Base-by-base conservation (phyloP, 2,329 filamentous ascomycete genomes). In the Neonectria coccinea region DNA sequence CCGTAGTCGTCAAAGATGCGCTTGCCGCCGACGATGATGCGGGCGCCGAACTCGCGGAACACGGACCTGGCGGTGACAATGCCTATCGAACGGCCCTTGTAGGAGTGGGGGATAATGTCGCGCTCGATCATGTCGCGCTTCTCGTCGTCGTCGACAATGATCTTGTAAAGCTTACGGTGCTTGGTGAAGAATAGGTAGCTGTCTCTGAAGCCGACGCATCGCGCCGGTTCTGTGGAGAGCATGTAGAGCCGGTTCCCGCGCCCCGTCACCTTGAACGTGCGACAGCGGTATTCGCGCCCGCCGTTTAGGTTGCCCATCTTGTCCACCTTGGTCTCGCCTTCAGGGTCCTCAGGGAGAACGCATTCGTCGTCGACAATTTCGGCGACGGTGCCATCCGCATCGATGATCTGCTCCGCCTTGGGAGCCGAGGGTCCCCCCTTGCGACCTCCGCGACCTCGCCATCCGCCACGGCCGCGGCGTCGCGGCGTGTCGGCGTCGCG, bases 171-270 rank as follows among this genome's bases (percentile, higher is more conserved):
- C 74, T 94, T 91, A 77, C 92, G 92, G 80, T 99, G 96, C 81
- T 98, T 99, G 68, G 96, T 97, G 84, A 99, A 99, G 85, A 99
- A 97, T 27, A 99, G 88, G 76, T 99, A 99, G 69, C 94, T 97
- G 84, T 99, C 96, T 71, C 96, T 88, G 85, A 99, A 99, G 16
- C 96, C 96, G 59, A 97, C 94, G 75, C 96, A 98, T 69, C 96
- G 92, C 25, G 96, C 96, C 5, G 96, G 97, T 77, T 99, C 96
- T 5, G 96, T 99, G 3, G 96, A 98, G 80, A 99, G 82, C 96
- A 99, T 99, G 87, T 99, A 99, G 11, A 97, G 88, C 60, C 94
- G 85, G 54, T 95, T 88, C 41, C 92, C 94, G 69, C 94, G 89
- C 59, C 93, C 94, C 18, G 89, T 86, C 68, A 99, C 92, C 8